These are phyloP conservation scores for Centrapalus pauciflorus DNA, from an alignment of 129 eudicot species.

Conservation along the genomic window DNA sequence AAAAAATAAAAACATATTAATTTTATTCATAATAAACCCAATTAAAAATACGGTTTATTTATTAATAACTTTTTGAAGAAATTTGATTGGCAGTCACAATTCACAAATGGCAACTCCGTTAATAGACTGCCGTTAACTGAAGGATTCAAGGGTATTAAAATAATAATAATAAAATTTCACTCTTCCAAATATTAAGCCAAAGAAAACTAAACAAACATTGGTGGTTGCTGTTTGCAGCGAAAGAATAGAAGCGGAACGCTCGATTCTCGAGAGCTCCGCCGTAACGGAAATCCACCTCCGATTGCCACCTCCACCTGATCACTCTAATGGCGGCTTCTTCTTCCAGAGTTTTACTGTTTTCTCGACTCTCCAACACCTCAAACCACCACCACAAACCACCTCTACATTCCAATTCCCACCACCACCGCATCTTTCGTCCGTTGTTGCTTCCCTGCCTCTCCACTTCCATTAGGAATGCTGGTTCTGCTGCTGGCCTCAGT, in stretches of 20 bases:
- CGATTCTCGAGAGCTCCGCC: conserved; percentile 9
- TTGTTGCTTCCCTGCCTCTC: conserved; percentile 21
- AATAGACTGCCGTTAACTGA: neutral
- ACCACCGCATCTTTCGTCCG: conserved; percentile 38
- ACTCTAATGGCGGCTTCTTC: conserved; percentile 31
- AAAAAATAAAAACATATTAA: too few relatives aligned
- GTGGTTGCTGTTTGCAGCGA: neutral
- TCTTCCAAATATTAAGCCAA: neutral
- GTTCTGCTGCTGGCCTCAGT: conserved; percentile 18
- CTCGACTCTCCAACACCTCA: conserved; percentile 25
- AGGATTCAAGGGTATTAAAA: neutral
- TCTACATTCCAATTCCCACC: conserved; percentile 16
- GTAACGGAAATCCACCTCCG: neutral
- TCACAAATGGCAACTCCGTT: neutral
- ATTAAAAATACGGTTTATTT: too few relatives aligned
- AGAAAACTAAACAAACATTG: neutral
- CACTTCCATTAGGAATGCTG: neutral
- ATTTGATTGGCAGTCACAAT: too few relatives aligned
- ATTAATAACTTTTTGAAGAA: too few relatives aligned
- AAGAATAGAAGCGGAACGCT: neutral
- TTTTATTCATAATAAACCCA: too few relatives aligned
- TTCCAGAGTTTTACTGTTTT: conserved; percentile 26
- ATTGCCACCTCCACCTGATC: neutral
- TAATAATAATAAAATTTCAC: too few relatives aligned
- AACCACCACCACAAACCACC: conserved; percentile 30